phyloP scores from a whole-genome alignment of 139 green algal genomes.

The Chlamydomonas asymmetrica region DNA sequence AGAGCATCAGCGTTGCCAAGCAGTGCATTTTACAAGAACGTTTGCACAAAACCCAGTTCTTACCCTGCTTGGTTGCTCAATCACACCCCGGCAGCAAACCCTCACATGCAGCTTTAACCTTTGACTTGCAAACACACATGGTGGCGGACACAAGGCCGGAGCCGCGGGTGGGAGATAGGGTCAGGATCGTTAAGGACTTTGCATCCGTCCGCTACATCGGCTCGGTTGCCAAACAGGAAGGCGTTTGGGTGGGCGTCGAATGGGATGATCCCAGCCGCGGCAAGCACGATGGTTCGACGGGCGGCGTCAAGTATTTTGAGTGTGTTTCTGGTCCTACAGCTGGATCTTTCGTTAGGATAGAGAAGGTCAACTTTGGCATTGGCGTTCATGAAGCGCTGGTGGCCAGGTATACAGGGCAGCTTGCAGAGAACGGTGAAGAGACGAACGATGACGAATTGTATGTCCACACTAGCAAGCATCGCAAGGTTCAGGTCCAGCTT shows the following conservation, averaged over 20 bases:
- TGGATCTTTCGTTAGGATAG: conserved; percentile 68
- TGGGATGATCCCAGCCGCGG: conserved; percentile 79
- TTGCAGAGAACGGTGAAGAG: conserved; percentile 29
- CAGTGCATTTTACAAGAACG: no score
- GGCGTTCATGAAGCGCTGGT: conserved; percentile 53
- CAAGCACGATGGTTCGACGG: conserved; percentile 78
- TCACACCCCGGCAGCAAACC: no score
- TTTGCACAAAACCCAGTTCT: no score
- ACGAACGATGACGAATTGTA: conserved; percentile 46
- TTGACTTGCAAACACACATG: no score
- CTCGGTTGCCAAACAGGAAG: conserved; percentile 56
- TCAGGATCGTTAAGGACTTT: conserved; percentile 47
- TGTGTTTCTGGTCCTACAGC: conserved; percentile 27
- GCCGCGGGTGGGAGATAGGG: no score
- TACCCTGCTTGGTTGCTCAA: no score
- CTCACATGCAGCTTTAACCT: no score
- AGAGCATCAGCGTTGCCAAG: no score
- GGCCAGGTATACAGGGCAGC: conserved; percentile 59
- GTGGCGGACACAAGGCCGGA: no score
- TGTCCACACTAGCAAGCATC: conserved; percentile 41
- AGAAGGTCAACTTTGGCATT: conserved; percentile 55
- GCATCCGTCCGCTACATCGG: conserved; percentile 81
- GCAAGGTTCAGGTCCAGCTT: conserved; percentile 58
- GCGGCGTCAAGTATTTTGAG: conserved; percentile 71
- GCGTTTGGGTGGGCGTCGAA: conserved; percentile 81